A percentile compares a stretch with the other conserved stretches of the same genome.
Conservation (phyloP, 192 early-diverging fungal species). For the Rhizoclosmatium sp. region DNA sequence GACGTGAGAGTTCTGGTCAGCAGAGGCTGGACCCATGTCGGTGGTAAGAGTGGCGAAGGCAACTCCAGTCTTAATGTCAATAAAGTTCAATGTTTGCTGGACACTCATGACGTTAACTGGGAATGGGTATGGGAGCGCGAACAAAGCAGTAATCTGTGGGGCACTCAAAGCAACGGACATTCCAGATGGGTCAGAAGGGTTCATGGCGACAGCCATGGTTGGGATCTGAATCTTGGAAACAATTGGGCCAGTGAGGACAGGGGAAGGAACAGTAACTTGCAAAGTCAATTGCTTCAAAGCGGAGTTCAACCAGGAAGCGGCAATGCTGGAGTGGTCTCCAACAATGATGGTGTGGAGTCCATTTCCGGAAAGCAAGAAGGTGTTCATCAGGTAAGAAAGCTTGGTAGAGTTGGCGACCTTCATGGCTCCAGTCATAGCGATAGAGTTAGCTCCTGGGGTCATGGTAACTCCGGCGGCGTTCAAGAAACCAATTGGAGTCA, state of each 20-base stretch:
- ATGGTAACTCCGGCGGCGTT: constrained; percentile 25
- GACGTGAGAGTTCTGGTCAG: neutral
- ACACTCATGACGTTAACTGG: constrained; percentile 10
- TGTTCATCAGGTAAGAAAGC: constrained; percentile 12
- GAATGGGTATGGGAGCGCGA: constrained; percentile 35
- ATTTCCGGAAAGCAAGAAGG: constrained; percentile 12
- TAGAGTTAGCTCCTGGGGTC: constrained; percentile 26
- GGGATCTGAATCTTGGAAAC: constrained; percentile 19
- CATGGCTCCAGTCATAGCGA: constrained; percentile 22
- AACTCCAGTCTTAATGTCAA: constrained; percentile 1
- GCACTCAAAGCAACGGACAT: neutral
- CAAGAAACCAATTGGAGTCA: constrained; percentile 18
- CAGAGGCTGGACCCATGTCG: neutral
- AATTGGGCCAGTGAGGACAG: neutral
- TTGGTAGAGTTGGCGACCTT: neutral
- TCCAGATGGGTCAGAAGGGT: constrained; percentile 21
- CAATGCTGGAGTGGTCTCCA: neutral
- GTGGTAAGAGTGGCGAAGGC: constrained; percentile 13
- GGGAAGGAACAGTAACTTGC: constrained; percentile 6
- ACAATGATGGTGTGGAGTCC: neutral
- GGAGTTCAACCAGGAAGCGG: constrained; percentile 15
- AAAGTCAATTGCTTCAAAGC: neutral
- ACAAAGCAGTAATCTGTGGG: constrained; percentile 7
- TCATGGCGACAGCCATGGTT: constrained; percentile 13
- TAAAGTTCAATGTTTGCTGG: constrained; percentile 15